Conservation (phyloP, 2,329 filamentous ascomycete species). For the Shiraia sp. region DNA sequence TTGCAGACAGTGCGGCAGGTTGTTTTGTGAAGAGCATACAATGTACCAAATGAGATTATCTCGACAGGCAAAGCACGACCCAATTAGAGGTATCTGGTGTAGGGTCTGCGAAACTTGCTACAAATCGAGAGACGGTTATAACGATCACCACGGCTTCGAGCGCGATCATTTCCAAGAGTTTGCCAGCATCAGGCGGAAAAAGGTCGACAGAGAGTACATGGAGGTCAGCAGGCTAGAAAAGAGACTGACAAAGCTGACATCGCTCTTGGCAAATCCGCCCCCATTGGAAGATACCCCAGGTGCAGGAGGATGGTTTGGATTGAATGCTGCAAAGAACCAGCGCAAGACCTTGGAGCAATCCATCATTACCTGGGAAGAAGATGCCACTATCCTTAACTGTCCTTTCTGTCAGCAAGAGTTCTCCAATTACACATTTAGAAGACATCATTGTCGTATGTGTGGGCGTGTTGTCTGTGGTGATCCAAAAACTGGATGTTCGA, state of each 20-base stretch:
- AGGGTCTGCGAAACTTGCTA: constrained; percentile 98
- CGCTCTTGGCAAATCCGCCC: constrained; percentile 75
- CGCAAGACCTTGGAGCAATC: constrained; percentile 86
- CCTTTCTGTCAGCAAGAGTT: constrained; percentile 98
- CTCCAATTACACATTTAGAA: constrained; percentile 85
- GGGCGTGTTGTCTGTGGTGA: constrained; percentile 93
- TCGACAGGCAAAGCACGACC: constrained; percentile 84
- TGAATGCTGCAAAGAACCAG: constrained; percentile 66
- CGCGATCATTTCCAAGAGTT: constrained; percentile 77
- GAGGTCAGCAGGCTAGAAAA: constrained; percentile 92
- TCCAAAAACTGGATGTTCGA: constrained; percentile 79
- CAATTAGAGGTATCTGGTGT: constrained; percentile 88
- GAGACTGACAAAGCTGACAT: constrained; percentile 84
- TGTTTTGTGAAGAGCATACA: constrained; percentile 97
- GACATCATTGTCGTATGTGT: constrained; percentile 94
- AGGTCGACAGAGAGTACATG: constrained; percentile 80
- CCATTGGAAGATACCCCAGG: constrained; percentile 61
- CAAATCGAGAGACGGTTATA: constrained; percentile 94
- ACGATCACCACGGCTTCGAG: constrained; percentile 75
- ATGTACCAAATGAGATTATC: constrained; percentile 99
- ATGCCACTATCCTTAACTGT: constrained; percentile 76
- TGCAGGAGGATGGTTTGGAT: constrained; percentile 58
- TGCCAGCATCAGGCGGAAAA: constrained; percentile 69
- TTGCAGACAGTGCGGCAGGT: constrained; percentile 85
- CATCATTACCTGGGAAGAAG: constrained; percentile 94